Percentiles rank a stretch among this genome's conserved stretches.
phyloP scores from a whole-genome alignment of 345 rosid species.

The Moricandia arvensis region DNA sequence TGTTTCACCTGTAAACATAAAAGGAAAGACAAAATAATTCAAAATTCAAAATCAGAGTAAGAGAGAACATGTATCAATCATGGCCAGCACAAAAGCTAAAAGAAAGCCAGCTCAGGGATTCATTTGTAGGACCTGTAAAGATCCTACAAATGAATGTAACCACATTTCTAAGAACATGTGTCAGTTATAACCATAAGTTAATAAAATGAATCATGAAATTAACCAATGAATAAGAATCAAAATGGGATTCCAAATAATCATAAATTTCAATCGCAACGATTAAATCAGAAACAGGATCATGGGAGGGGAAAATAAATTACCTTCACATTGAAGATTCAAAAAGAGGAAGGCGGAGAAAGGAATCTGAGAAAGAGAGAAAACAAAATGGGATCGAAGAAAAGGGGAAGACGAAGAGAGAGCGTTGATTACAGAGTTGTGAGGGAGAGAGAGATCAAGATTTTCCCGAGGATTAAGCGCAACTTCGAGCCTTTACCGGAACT shows the following conservation, averaged over 20 bases:
- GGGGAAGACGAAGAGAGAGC: slow-evolving; percentile 15
- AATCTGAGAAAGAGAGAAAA: not conserved
- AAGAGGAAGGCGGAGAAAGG: not conserved
- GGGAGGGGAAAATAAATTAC: no score
- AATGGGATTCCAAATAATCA: no score
- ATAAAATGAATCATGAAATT: no score
- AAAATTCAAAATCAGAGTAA: no score
- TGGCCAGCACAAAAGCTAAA: slow-evolving; percentile 21
- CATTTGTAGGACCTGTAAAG: slow-evolving; percentile 18
- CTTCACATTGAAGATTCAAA: not conserved
- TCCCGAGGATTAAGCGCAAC: slow-evolving; percentile 54
- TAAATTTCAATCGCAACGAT: no score
- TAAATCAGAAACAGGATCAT: not conserved
- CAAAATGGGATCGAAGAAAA: slow-evolving; percentile 18
- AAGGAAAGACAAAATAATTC: not conserved
- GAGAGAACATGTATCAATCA: slow-evolving; percentile 1
- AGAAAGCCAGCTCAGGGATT: slow-evolving; percentile 22
- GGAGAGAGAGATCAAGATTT: slow-evolving; percentile 34
- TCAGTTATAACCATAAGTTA: not conserved
- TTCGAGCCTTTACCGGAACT: slow-evolving; percentile 33
- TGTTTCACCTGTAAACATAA: slow-evolving; percentile 10
- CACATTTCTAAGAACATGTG: not conserved
- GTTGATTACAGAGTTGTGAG: not conserved
- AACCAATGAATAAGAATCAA: no score
- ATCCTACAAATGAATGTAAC: not conserved